Conservation (phyloP, 2,329 filamentous ascomycete genomes). For the Sporothrix luriei region DNA sequence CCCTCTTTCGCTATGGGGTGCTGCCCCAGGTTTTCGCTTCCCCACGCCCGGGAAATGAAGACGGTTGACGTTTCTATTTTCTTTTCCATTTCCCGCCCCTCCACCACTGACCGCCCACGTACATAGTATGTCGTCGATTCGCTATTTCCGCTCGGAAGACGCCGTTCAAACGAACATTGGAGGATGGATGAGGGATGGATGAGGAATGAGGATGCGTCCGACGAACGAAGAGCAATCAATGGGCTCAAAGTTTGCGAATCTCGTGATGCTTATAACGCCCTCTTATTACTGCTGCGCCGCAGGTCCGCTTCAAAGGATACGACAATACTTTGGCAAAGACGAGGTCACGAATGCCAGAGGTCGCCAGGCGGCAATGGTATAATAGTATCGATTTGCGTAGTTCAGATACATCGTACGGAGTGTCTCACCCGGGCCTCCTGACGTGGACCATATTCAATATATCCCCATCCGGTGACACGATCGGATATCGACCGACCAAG, state of each 20-base stretch:
- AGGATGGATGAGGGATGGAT: neutral
- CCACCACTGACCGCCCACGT: conserved; percentile 3
- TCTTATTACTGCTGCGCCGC: conserved; percentile 18
- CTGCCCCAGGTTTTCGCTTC: conserved; percentile 11
- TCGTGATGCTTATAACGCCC: conserved; percentile 9
- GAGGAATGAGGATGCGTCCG: neutral
- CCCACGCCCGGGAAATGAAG: conserved; percentile 15
- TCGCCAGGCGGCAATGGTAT: neutral
- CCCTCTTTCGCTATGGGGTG: neutral
- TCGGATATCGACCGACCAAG: conserved; percentile 15
- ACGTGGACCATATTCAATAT: neutral
- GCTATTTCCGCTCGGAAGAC: conserved; percentile 7
- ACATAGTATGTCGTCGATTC: neutral
- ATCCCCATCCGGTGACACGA: neutral
- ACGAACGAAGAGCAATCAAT: neutral
- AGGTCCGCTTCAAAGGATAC: conserved; percentile 5
- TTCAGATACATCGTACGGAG: neutral
- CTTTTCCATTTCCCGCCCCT: conserved; percentile 1
- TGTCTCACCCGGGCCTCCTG: neutral
- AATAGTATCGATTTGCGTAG: neutral
- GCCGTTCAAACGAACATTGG: neutral
- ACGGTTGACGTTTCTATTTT: neutral
- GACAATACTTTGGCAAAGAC: neutral
- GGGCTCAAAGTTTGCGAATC: neutral
- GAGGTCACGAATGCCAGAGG: too few relatives aligned